These are phyloP conservation scores for Scutellaria barbata DNA, from an alignment of 257 asterid species.

Conservation along the genomic window DNA sequence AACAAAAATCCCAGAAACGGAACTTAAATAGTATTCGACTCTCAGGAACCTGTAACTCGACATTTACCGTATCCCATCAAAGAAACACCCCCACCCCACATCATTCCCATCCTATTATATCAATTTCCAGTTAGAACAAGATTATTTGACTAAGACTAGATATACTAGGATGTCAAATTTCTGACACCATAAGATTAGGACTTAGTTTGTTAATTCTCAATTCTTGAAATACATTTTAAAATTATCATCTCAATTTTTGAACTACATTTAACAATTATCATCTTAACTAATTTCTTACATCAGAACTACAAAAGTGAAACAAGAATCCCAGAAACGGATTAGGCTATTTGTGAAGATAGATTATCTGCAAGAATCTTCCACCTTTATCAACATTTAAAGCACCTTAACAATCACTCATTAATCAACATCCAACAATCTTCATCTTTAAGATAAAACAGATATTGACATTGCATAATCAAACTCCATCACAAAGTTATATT, in stretches of 20 bases:
- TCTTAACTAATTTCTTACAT: too few species aligned
- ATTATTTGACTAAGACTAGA: slow-evolving; percentile 2
- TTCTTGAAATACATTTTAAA: slow-evolving; percentile 1
- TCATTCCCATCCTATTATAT: not conserved
- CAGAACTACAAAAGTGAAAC: too few species aligned
- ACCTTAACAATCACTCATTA: not conserved
- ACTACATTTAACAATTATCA: too few species aligned
- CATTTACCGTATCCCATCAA: not conserved
- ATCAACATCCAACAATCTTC: slow-evolving; percentile 26
- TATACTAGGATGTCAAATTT: not conserved
- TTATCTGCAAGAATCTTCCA: too few species aligned
- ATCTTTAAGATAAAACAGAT: slow-evolving; percentile 15
- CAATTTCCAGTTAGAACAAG: slow-evolving; percentile 2
- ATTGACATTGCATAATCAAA: slow-evolving; percentile 15
- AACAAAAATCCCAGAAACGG: too few species aligned
- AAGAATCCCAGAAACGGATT: too few species aligned
- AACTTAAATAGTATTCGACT: too few species aligned
- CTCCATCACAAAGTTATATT: not conserved
- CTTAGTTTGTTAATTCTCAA: slow-evolving; percentile 22
- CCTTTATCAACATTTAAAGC: too few species aligned
- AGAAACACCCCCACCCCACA: not conserved
- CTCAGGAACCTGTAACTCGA: not conserved
- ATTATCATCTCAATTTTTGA: not conserved
- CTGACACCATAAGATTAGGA: not conserved
- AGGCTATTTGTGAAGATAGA: too few species aligned